Base-by-base conservation (phyloP, 306 rosid species). In the Glycine soja region DNA sequence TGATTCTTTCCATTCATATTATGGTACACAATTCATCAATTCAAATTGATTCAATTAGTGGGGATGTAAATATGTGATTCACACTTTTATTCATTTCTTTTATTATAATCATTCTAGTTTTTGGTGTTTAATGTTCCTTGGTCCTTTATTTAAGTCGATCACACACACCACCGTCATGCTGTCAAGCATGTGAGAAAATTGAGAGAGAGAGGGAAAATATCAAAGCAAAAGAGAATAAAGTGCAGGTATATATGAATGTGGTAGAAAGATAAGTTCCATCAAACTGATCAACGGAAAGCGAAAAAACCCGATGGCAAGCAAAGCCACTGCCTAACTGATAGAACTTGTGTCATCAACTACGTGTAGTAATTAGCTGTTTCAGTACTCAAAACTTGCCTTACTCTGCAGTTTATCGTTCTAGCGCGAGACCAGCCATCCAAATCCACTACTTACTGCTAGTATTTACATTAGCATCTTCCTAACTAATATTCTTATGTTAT, bases 1-100 rank as follows among this genome's bases (percentile, higher is more conserved):
- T 87, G 63, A 80, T 89, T 89, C 84, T 88, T 89, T 65, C 59
- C 80, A 77, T 89, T 89, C 82, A 75, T 73, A 84, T 74, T 30
- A 48, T 64, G 40, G 9, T 24, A 51, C 56, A 73, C 66, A 77
- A 51, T 59, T 32, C 8, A 72, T 32, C 8, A 72, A 81, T 72
- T 65, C 50, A n/a, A 81, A 65, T 61, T 86, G 53, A 48, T 85
- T 82, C 15, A 46, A 70, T 50, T 30, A 34, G 36, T 42, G 36
- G 56, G 11, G 48, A 36, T 52, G 30, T 65, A 61, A 4, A 62
- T 82, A 56, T 38, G 5, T 38, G 43, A 24, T 77, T 72, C 70
- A 11, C 42, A 83, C 16, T 78, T 36, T 68, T 24, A 15, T 50
- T 74, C 24, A 18, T n/a, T 50, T 72, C 30, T 68, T 42, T 24